These are phyloP conservation scores for Rhynchosporium graminicola DNA, from an alignment of 2,329 filamentous ascomycete species.

Conservation along the genomic window DNA sequence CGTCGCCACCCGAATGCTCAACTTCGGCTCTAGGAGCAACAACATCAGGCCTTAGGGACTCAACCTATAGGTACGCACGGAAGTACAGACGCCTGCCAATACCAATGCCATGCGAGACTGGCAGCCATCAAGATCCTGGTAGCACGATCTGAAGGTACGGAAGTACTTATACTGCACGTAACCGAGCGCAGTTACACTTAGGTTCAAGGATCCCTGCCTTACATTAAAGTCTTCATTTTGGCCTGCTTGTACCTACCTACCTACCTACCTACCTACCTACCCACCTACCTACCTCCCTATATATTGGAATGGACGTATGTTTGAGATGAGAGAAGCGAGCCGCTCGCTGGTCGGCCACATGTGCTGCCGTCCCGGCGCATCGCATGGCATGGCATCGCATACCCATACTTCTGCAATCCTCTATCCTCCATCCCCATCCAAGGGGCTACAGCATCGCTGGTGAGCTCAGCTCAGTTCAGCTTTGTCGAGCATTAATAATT, in stretches of 20 bases:
- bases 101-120: not conserved
- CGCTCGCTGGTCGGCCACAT: constrained; percentile 19
- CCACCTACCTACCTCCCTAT: not conserved
- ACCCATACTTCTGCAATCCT: not conserved
- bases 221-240: not conserved
- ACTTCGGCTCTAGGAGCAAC: too few relatives aligned
- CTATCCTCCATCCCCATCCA: not conserved
- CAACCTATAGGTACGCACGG: too few relatives aligned
- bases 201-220: not conserved
- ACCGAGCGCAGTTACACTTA: constrained; percentile 8
- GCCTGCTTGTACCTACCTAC: not conserved
- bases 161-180: not conserved
- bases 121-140: constrained; percentile 8
- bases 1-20: too few relatives aligned
- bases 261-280: not conserved
- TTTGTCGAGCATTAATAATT: constrained; percentile 15
- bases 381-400: constrained; percentile 10
- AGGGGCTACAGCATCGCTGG: constrained; percentile 9
- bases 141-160: constrained; percentile 5
- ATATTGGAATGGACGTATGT: not conserved
- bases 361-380: constrained; percentile 14
- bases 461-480: constrained; percentile 4
- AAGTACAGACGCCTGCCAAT: not conserved
- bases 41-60: too few relatives aligned
- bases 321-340: not conserved